Base-by-base conservation (phyloP, 2,329 filamentous ascomycete species). In the Coleophoma crateriformis region DNA sequence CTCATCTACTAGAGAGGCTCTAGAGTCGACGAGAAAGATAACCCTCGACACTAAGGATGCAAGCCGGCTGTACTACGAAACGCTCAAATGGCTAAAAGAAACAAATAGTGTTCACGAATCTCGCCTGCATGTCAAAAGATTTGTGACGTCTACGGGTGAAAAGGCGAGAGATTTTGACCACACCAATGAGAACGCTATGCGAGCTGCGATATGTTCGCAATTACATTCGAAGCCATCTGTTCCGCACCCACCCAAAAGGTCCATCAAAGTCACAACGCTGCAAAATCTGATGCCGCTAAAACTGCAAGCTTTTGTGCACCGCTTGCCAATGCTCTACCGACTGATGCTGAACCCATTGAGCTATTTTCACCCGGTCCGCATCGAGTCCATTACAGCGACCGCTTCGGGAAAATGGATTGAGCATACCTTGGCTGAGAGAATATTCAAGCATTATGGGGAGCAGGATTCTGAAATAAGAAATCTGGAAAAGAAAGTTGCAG, bases 361-460 rank as follows among this genome's bases (percentile, higher is more conserved):
- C 51, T 77, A 79, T 54, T 77, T 79, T 50, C 76, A 79, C 51
- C 71, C 75, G 0, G 68, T 79, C 45, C 65, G 63, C 39, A 72
- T 79, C 52, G 60, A 66, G n/a, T 77, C 74, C 0, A 66, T 80
- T 43, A 76, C 70, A 22, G 69, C 70, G 2, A 73, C 72, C 5
- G 71, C 72, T 0, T 77, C 75, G 7, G 76, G 76, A 0, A 68
- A 70, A 48, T 79, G 73, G 70, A 68, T 78, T 15, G 69, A 72
- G 2, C 64, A 64, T 10, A 60, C 77, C 39, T 68, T 79, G 44
- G 64, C 71, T 34, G 58, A 73, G 33, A 67, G 77, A 17, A 61
- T 79, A 14, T 79, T 80, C 66, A 71, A 74, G 53, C 66, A 73
- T 40, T 72, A 77, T 55, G 64, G 68, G 3, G 64, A 67, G 5